A percentile compares a stretch with the other conserved stretches of the same genome.
These are phyloP conservation scores for Conticribra guillardii DNA, from an alignment of 108 stramenopile species.

Conservation along the genomic window DNA sequence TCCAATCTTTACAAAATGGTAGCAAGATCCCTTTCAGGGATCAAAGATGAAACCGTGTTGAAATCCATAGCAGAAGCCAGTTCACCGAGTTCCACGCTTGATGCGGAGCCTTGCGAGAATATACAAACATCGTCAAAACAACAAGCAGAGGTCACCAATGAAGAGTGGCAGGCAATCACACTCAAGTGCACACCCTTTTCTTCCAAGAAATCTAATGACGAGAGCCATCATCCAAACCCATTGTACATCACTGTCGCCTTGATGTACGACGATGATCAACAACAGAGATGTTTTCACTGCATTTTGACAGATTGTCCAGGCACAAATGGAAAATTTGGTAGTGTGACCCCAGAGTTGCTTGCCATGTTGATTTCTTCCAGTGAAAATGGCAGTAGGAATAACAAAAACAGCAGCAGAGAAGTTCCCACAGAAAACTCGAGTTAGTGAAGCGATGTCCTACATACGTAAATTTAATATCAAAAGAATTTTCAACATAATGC, in stretches of 20 bases:
- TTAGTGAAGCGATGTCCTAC: too few species aligned
- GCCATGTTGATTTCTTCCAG: conserved; percentile 44
- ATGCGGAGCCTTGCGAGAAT: too few species aligned
- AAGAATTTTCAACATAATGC: too few species aligned
- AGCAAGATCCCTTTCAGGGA: conserved; percentile 55
- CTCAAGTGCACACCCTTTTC: conserved; percentile 31
- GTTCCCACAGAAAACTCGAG: background rate
- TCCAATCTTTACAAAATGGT: conserved; percentile 82
- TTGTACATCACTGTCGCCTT: conserved; percentile 57
- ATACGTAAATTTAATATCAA: too few species aligned
- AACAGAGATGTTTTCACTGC: conserved; percentile 81
- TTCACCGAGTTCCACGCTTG: background rate
- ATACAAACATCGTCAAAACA: conserved; percentile 7
- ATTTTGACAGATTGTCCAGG: conserved; percentile 71
- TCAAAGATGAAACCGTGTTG: conserved; percentile 8
- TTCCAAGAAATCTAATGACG: conserved; percentile 18
- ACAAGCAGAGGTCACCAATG: background rate
- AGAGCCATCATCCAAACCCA: conserved; percentile 22
- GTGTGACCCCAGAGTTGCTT: conserved; percentile 68
- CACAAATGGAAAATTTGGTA: conserved; percentile 62
- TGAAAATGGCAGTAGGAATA: background rate
- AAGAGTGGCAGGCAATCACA: conserved; percentile 42
- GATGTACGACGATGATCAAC: conserved; percentile 70
- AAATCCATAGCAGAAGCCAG: background rate
- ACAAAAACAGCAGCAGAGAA: background rate